These are phyloP conservation scores for Corniculantispora saksenae DNA, from an alignment of 2,329 filamentous ascomycete genomes.

Conservation along the genomic window DNA sequence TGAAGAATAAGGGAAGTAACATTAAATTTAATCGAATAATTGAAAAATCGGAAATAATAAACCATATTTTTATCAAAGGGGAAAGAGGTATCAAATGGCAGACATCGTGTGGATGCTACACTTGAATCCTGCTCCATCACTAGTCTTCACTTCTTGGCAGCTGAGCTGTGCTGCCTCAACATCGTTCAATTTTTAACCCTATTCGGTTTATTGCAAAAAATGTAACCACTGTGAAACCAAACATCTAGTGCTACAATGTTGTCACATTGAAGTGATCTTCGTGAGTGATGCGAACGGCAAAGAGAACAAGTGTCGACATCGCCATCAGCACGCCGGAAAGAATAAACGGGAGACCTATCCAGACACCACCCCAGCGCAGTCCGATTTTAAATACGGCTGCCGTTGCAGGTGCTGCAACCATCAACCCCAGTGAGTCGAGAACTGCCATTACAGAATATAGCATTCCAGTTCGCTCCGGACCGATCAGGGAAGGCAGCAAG, in stretches of 20 bases:
- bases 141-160: no score
- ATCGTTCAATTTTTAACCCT: no score
- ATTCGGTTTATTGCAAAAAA: no score
- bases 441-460: conserved; percentile 2
- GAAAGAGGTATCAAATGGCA: no score
- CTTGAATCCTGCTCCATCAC: no score
- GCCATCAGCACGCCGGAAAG: not conserved
- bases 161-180: no score
- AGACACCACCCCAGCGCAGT: not conserved
- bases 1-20: no score
- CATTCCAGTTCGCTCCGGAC: not conserved
- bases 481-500: not conserved
- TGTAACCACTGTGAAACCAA: no score
- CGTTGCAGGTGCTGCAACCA: not conserved
- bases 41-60: no score
- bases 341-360: not conserved
- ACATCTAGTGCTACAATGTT: not conserved
- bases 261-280: conserved; percentile 1
- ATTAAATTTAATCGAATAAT: no score
- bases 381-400: not conserved
- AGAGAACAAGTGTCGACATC: conserved; percentile 10
- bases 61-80: no score
- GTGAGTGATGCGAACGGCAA: not conserved
- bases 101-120: no score
- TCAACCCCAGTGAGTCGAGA: not conserved